A percentile compares a stretch with the other conserved stretches of the same genome.
Conservation (phyloP, 2,329 filamentous ascomycete species). For the Fusarium ramigenum region DNA sequence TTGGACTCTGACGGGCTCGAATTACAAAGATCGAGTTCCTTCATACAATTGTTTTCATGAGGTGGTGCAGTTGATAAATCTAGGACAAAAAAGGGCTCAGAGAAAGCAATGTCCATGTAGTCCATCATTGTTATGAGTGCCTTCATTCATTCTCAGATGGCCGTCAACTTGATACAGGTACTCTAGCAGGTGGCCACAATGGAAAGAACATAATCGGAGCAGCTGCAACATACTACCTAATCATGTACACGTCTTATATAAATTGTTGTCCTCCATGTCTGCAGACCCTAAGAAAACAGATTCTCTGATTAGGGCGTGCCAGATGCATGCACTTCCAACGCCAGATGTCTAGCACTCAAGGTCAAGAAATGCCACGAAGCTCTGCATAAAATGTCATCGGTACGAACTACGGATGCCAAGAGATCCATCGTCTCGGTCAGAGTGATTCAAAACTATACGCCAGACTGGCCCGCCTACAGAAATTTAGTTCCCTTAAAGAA, state of each 20-base stretch:
- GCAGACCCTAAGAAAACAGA: background rate
- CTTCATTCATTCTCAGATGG: background rate
- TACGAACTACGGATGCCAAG: conserved; percentile 23
- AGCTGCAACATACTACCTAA: background rate
- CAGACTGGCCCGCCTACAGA: conserved; percentile 16
- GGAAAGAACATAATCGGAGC: background rate
- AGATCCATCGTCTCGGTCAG: conserved; percentile 18
- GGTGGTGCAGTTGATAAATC: background rate
- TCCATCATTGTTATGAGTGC: background rate
- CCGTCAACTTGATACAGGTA: background rate
- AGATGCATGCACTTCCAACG: conserved; percentile 25
- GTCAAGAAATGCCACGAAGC: conserved; percentile 43
- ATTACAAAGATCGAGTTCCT: background rate
- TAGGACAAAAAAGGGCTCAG: background rate
- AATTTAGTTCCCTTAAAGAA: background rate
- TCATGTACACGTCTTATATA: background rate
- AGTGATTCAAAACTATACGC: conserved; percentile 8
- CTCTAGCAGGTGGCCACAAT: conserved; percentile 5
- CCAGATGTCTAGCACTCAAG: background rate
- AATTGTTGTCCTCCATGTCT: background rate
- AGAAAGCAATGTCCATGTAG: background rate
- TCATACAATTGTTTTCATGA: background rate
- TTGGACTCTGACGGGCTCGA: conserved; percentile 1
- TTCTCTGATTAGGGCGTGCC: background rate
- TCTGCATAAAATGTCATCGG: conserved; percentile 42